Evolutionary conservation across 345 rosid species (phyloP).

Genomic region (Melaleuca quinquenervia): DNA sequence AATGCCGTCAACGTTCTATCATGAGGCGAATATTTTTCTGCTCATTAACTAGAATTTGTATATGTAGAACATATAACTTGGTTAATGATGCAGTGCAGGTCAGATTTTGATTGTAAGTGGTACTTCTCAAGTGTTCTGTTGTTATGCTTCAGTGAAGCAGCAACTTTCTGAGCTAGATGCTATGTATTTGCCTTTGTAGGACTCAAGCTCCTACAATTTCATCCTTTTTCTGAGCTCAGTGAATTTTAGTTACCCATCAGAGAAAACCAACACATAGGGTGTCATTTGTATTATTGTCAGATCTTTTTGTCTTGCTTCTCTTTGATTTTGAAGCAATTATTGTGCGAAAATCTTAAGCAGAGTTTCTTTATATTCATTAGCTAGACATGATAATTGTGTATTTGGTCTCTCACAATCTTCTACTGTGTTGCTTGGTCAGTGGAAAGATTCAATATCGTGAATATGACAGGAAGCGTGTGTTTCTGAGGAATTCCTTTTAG

Average conservation of each 20-base stretch:
- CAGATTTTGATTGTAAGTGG: background rate
- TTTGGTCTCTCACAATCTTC: background rate
- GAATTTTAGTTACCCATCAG: background rate
- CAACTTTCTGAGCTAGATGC: background rate
- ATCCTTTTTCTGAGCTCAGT: background rate
- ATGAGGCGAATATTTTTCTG: conserved; percentile 16
- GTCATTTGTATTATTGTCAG: background rate
- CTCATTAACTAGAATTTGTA: conserved; percentile 13
- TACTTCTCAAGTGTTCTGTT: background rate
- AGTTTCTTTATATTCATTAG: background rate
- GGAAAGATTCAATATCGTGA: background rate
- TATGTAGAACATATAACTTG: background rate
- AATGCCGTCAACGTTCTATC: conserved; percentile 11
- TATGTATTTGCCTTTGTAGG: background rate
- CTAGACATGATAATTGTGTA: background rate
- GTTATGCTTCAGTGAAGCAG: background rate
- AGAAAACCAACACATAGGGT: background rate
- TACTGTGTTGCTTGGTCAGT: background rate
- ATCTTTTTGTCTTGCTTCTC: background rate
- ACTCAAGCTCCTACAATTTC: background rate
- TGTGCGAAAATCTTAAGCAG: background rate
- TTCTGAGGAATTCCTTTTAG: background rate
- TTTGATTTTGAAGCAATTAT: background rate
- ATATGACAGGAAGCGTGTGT: background rate
- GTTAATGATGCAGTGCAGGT: conserved; percentile 4